Evolutionary conservation across 2,329 filamentous ascomycete genomes (phyloP), one percentile per base, ranked within the genome.

Genomic region (Balansia obtecta): DNA sequence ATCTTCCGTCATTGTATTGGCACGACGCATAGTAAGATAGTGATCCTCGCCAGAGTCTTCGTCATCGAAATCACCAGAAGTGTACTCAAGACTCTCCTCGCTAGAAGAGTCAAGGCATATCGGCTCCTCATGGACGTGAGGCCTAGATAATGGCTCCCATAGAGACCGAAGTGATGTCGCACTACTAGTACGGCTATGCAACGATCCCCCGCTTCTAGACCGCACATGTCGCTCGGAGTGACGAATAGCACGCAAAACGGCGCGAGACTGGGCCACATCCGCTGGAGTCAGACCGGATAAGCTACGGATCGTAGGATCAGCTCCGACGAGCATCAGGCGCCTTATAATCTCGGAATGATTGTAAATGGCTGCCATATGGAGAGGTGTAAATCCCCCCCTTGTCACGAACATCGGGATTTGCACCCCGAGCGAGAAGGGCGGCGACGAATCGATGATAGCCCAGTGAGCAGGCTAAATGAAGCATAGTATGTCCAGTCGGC

Each of bases 311-410:
- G 76, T 81, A 33, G 85, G 79, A 65, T 89, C 83, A 2, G 86
- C 86, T 39, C 86, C 85, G 40, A 80, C 77, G 22, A 85, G 72
- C 56, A 90, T 81, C 52, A 95, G 74, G 13, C 85, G 79, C 53
- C 84, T 77, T 13, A 91, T 83, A 56, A 93, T 88, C 61, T 88
- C 82, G 11, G 79, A 71, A 60, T 89, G 83, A 54, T 83, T 80
- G 64, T 86, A 83, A 60, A 94, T 76, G 27, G 85, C 82, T 18
- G 88, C 88, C 61, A 91, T 78, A 64, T 94, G 87, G 69, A 94
- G 76, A 13, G 88, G 82, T 4, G 86, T 88, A 65, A 88, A 91
- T 20, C 88, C 88, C 46, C 46, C 85, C 84, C 54, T 82, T 84
- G 62, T 95, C 88, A 50, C 81, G 77, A 38, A 82, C 71, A 59